Conservation (phyloP, 2,329 filamentous ascomycete species). For the Zasmidium angulare region DNA sequence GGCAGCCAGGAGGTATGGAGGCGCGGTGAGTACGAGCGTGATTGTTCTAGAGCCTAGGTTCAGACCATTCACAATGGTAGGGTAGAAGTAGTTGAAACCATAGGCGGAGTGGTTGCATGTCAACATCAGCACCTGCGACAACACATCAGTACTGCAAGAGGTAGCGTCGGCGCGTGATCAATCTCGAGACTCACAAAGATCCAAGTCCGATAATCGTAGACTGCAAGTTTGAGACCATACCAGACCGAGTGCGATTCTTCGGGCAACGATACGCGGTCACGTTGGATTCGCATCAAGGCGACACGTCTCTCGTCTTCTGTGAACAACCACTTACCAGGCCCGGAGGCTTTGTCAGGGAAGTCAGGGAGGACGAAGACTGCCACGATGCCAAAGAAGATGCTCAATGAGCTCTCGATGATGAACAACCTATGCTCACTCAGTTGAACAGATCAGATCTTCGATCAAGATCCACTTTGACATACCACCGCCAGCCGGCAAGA, state of each 20-base stretch:
- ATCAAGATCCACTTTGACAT: no score
- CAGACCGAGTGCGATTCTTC: background rate
- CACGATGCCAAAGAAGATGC: conserved; percentile 59
- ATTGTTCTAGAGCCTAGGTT: background rate
- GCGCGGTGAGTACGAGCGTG: conserved; percentile 49
- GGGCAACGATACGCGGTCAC: conserved; percentile 4
- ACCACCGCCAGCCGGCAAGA: conserved; percentile 54
- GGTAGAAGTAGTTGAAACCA: conserved; percentile 36
- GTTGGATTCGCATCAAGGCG: conserved; percentile 1
- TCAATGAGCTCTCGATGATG: conserved; percentile 68
- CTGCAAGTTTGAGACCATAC: conserved; percentile 10
- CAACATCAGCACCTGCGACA: conserved; percentile 2
- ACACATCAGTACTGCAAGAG: no score
- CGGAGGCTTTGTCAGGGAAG: conserved; percentile 49
- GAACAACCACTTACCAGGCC: conserved; percentile 19
- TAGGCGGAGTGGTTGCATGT: conserved; percentile 18
- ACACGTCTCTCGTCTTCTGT: conserved; percentile 16
- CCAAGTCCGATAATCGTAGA: conserved; percentile 9
- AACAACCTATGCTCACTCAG: conserved; percentile 45
- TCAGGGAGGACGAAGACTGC: conserved; percentile 62
- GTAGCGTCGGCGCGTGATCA: no score
- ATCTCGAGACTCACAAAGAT: conserved; percentile 12
- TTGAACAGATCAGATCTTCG: no score
- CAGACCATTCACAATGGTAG: background rate
- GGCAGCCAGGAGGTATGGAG: conserved; percentile 58